Percentiles rank a stretch among this genome's conserved stretches.
These are phyloP conservation scores for Claviceps humidiphila DNA, from an alignment of 2,329 filamentous ascomycete genomes.

Conservation along the genomic window DNA sequence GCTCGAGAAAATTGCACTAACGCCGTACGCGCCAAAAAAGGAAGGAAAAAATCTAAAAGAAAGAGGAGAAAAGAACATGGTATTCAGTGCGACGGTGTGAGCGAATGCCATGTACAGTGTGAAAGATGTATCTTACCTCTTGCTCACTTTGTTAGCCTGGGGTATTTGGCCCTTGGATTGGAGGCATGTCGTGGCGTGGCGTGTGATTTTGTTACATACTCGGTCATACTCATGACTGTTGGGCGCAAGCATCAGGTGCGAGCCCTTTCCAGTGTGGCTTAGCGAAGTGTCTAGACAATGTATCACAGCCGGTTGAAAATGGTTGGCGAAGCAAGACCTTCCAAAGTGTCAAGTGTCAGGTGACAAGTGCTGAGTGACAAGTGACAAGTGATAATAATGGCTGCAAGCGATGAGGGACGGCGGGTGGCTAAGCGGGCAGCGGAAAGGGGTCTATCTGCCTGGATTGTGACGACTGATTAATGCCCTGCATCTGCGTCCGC, in stretches of 20 bases:
- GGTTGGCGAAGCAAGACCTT: neutral
- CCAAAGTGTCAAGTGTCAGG: neutral
- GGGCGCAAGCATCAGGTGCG: neutral
- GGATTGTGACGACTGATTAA: no score
- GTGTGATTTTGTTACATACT: neutral
- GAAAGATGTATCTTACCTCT: neutral
- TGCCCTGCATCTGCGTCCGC: no score
- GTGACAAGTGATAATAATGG: neutral
- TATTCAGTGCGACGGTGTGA: neutral
- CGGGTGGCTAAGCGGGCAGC: neutral
- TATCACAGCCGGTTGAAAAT: neutral
- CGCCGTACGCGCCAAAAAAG: neutral
- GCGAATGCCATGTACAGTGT: neutral
- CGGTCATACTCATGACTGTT: neutral
- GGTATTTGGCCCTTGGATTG: neutral
- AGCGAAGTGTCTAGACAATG: conserved; percentile 8
- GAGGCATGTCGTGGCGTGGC: neutral
- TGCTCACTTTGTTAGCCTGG: neutral
- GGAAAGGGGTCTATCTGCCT: neutral
- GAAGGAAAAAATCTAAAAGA: neutral
- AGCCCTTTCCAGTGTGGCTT: conserved; percentile 3
- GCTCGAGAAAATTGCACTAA: neutral
- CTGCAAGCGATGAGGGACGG: neutral
- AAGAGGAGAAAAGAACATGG: neutral
- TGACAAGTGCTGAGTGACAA: neutral